Conservation (phyloP, 371 early-diverging fungal species). For the Mucor mucedo region DNA sequence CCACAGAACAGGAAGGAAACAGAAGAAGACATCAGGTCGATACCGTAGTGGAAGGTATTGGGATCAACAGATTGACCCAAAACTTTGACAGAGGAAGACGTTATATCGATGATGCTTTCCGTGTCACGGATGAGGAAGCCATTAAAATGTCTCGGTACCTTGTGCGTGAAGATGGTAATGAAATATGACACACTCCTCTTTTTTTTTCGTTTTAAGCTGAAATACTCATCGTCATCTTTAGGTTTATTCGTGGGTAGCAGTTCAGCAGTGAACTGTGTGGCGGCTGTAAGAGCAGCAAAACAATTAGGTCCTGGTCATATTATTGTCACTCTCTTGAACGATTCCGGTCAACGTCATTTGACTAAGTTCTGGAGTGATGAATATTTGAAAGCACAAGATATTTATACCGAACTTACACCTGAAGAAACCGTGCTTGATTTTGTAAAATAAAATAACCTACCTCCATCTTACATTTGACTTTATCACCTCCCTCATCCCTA, state of each 20-base stretch:
- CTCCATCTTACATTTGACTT: too few species aligned
- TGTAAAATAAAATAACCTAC: constrained; percentile 21
- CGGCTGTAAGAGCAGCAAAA: constrained; percentile 77
- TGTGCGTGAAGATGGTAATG: constrained; percentile 79
- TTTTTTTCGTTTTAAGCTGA: too few species aligned
- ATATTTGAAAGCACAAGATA: constrained; percentile 39
- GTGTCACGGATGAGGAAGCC: constrained; percentile 90
- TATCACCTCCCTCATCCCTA: too few species aligned
- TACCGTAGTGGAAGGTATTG: constrained; percentile 95
- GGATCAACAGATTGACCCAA: constrained; percentile 91
- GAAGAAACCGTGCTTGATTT: constrained; percentile 45
- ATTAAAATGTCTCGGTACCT: constrained; percentile 90
- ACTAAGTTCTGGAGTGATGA: constrained; percentile 83
- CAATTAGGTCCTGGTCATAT: constrained; percentile 78
- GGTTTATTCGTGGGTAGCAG: constrained; percentile 88
- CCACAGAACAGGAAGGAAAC: constrained; percentile 89
- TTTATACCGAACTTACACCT: constrained; percentile 33
- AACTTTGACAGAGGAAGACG: constrained; percentile 77
- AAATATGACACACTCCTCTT: too few species aligned
- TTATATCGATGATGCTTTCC: constrained; percentile 84
- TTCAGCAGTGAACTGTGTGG: constrained; percentile 92
- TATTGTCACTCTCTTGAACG: constrained; percentile 84
- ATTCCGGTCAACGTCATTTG: constrained; percentile 83
- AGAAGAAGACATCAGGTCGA: constrained; percentile 94
- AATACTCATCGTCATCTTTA: neutral